phyloP scores from a whole-genome alignment of 2,329 filamentous ascomycete species.

The Colletotrichum echinochloae region DNA sequence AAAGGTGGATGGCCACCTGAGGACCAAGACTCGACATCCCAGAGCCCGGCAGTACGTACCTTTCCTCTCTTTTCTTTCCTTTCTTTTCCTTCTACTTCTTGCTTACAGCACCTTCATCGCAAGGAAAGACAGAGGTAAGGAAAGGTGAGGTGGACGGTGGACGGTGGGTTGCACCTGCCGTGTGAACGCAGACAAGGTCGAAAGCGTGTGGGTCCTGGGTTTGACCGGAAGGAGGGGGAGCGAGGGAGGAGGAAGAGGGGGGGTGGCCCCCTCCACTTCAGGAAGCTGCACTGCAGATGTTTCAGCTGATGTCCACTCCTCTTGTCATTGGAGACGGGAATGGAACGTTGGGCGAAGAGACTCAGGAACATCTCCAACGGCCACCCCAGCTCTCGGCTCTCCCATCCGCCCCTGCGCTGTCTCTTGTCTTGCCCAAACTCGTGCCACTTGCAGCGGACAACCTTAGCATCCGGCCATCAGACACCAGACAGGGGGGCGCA shows the following conservation, averaged over 20 bases:
- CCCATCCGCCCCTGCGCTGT: not conserved
- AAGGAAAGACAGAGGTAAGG: not conserved
- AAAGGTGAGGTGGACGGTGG: slow-evolving; percentile 4
- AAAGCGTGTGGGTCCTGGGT: slow-evolving; percentile 1
- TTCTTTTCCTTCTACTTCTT: no score
- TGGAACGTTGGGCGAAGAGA: slow-evolving; percentile 37
- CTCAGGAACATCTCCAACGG: slow-evolving; percentile 37
- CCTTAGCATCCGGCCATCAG: slow-evolving; percentile 34
- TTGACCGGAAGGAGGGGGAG: not conserved
- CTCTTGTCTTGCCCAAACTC: slow-evolving; percentile 4
- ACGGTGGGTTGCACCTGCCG: not conserved
- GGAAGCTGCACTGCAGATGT: slow-evolving; percentile 38
- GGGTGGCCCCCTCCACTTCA: slow-evolving; percentile 2
- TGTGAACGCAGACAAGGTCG: not conserved
- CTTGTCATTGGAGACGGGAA: slow-evolving; percentile 40
- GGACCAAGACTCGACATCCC: not conserved
- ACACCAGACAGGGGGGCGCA: slow-evolving; percentile 19
- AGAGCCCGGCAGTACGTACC: not conserved
- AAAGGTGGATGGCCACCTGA: not conserved
- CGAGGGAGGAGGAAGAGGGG: no score
- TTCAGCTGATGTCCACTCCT: slow-evolving; percentile 41
- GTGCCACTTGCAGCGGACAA: slow-evolving; percentile 27
- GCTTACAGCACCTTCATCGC: no score
- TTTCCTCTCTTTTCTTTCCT: not conserved
- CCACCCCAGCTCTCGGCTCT: slow-evolving; percentile 30